Evolutionary conservation across 2,329 filamentous ascomycete species (phyloP).

Genomic region (Pochonia chlamydosporia): DNA sequence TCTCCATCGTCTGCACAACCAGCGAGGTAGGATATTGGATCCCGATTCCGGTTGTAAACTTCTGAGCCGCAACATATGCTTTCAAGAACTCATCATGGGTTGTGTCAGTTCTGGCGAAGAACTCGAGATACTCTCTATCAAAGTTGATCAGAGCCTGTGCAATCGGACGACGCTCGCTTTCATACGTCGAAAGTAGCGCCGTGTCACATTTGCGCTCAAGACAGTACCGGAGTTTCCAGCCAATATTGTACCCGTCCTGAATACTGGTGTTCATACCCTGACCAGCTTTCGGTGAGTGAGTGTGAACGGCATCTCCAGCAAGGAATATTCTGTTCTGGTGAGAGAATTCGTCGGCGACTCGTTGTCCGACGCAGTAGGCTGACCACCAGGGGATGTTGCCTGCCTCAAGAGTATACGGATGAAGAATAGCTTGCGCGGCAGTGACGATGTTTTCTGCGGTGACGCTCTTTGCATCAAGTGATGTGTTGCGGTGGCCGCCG

Average conservation of each 20-base stretch:
- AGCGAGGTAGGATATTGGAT: background rate
- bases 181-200: conserved; percentile 39
- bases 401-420: conserved; percentile 48
- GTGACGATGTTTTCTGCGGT: conserved; percentile 19
- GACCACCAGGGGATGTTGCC: conserved; percentile 57
- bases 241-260: conserved; percentile 55
- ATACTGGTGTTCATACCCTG: conserved; percentile 68
- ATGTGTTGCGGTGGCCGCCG: conserved; percentile 28
- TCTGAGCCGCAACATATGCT: background rate
- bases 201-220: conserved; percentile 31
- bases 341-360: conserved; percentile 52
- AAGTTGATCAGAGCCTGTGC: conserved; percentile 59
- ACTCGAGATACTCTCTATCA: conserved; percentile 25
- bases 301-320: conserved; percentile 58
- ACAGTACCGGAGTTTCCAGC: conserved; percentile 43
- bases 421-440: conserved; percentile 43
- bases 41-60: background rate
- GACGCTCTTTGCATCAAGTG: conserved; percentile 32
- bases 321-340: conserved; percentile 56
- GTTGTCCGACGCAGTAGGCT: conserved; percentile 57
- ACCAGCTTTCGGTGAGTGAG: conserved; percentile 53
- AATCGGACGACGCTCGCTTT: conserved; percentile 45
- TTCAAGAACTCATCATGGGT: background rate
- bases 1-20: background rate
- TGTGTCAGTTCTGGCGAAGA: background rate